These are phyloP conservation scores for Rhodotorula sp. DNA, from an alignment of 1,284 basidiomycete genomes.

Conservation along the genomic window DNA sequence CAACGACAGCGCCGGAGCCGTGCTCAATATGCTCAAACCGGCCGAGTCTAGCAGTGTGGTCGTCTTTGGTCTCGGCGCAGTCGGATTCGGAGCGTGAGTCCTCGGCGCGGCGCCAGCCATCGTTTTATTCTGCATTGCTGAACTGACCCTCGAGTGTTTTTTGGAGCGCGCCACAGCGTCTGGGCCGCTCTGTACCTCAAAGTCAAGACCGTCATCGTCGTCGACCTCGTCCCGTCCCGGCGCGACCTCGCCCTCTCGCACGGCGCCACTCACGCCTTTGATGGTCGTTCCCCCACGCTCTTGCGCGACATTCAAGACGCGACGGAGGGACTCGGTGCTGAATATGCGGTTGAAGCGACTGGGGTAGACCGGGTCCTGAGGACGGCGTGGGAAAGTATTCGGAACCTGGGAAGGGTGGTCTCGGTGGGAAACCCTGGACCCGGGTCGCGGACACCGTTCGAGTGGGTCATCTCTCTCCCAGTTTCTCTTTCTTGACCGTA, in stretches of 20 bases:
- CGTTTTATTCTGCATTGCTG: not conserved
- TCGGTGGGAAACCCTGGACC: constrained; percentile 32
- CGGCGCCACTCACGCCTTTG: constrained; percentile 39
- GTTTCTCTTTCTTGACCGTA: too few species aligned
- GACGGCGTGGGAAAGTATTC: constrained; percentile 14
- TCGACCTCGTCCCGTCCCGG: constrained; percentile 40
- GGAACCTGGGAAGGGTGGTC: constrained; percentile 9
- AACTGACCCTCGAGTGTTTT: not conserved
- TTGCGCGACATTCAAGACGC: constrained; percentile 8
- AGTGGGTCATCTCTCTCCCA: not conserved
- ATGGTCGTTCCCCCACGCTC: constrained; percentile 22
- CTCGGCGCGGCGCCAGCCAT: too few species aligned
- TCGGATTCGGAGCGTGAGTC: constrained; percentile 39
- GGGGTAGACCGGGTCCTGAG: constrained; percentile 17
- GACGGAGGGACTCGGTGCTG: constrained; percentile 20
- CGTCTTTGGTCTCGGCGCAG: constrained; percentile 41
- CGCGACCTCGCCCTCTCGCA: constrained; percentile 35
- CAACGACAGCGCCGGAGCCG: constrained; percentile 17
- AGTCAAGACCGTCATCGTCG: constrained; percentile 40
- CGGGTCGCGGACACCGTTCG: constrained; percentile 12
- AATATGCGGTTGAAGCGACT: constrained; percentile 23
- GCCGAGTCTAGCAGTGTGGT: constrained; percentile 14
- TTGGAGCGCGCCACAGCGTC: not conserved
- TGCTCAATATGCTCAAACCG: constrained; percentile 36
- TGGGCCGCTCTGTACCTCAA: constrained; percentile 38